Base-by-base conservation (phyloP, 106 monocot genomes). In the Platanthera zijinensis region DNA sequence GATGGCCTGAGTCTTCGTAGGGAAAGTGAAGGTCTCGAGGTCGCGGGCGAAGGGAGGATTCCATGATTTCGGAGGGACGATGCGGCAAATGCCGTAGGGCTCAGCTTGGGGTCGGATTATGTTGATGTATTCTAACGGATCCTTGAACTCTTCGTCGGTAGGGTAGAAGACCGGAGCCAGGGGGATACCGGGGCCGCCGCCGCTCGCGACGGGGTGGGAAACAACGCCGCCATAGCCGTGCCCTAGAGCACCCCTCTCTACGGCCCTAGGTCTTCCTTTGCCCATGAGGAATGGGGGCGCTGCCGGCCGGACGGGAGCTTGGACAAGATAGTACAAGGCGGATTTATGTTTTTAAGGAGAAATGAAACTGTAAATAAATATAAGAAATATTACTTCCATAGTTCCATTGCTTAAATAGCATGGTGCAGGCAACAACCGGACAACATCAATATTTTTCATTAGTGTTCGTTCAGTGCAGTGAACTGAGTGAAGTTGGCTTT, bases 31-130 rank as follows among this genome's bases (percentile, higher is more conserved):
- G 54, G 80, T 50, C 13, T 64, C 12, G n/a, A 75, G 70, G 52
- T 88, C 74, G 50, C 81, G 78, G 19, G 86, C 80, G 48, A 86
- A 86, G 10, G 94, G 94, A 19, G 90, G 90, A 5, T 66, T 52
- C 94, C 94, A 94, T 0, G 89, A 85, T 52, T 77, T 69, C 21
- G 94, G 94, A 7, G 90, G 94, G 5, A 90, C 90, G 77, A 94
- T 90, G 61, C 86, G 81, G 76, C 94, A 94, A 70, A 94, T 88
- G 45, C 94, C 90, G 54, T 84, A 90, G 25, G 67, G 86, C 76
- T 94, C 90, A 3, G 94, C 94, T 13, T 80, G 72, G 2, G 88
- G 90, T 0, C 94, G 86, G 72, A 94, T 94, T 48, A 79, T 81
- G 61, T 56, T 19, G 80, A 94, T 88, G 76, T 72, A 94, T 0